A percentile compares a stretch with the other conserved stretches of the same genome.
Conservation (phyloP, 208 protist species). For the Vickermania spadyakhi region DNA sequence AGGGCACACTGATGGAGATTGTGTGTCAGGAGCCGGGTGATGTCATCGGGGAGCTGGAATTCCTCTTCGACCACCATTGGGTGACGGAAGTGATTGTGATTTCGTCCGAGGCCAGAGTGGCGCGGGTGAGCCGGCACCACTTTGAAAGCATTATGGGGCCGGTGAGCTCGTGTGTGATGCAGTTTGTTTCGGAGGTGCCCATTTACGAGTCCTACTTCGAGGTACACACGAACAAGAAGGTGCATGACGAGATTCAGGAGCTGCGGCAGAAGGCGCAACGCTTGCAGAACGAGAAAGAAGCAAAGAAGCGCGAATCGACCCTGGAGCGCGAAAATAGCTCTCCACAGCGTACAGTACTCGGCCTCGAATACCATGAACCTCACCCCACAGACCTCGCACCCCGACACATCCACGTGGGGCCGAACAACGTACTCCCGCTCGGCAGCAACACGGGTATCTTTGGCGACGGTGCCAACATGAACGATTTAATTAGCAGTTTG, state of each 20-base stretch:
- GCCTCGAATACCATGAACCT: background rate
- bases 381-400: background rate
- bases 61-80: constrained; percentile 74
- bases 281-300: constrained; percentile 1
- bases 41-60: constrained; percentile 87
- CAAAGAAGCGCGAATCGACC: background rate
- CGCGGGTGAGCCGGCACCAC: constrained; percentile 72
- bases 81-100: constrained; percentile 80
- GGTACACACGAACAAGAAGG: constrained; percentile 40
- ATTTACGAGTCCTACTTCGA: constrained; percentile 62
- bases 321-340: background rate
- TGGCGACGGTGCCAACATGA: background rate
- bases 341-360: background rate
- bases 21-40: constrained; percentile 48
- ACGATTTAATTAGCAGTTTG: background rate
- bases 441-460: background rate
- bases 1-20: constrained; percentile 52
- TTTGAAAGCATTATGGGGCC: constrained; percentile 83
- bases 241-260: constrained; percentile 47
- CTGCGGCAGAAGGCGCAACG: constrained; percentile 24
- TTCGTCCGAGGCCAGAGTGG: constrained; percentile 39
- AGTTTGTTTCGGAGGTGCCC: constrained; percentile 54
- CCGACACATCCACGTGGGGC: too few relatives aligned
- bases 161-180: constrained; percentile 71
- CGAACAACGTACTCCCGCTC: background rate